These are phyloP conservation scores for Arachis stenosperma DNA, from an alignment of 306 rosid species.

Conservation along the genomic window DNA sequence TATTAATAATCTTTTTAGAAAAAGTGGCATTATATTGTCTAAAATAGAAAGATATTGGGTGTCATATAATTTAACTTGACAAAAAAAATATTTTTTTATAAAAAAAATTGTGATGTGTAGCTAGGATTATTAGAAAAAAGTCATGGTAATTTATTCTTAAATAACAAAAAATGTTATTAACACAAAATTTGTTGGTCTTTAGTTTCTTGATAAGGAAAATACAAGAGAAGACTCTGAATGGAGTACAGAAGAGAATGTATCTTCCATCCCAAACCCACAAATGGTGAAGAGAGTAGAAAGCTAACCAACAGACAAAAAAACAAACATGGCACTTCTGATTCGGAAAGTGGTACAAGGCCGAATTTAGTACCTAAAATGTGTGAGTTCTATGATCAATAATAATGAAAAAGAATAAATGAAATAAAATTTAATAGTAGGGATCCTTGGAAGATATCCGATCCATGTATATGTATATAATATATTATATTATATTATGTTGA, in stretches of 20 bases:
- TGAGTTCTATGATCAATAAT: slow-evolving; percentile 6
- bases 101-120: too few relatives aligned
- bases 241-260: background rate
- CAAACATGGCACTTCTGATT: background rate
- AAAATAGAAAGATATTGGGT: too few relatives aligned
- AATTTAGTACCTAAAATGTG: background rate
- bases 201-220: background rate
- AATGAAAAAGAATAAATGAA: slow-evolving; percentile 28
- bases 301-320: background rate
- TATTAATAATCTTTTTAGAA: too few relatives aligned
- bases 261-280: slow-evolving; percentile 14
- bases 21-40: too few relatives aligned
- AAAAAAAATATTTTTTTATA: too few relatives aligned
- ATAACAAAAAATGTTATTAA: too few relatives aligned
- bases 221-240: slow-evolving; percentile 5
- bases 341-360: slow-evolving; percentile 14
- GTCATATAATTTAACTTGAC: too few relatives aligned
- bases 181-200: too few relatives aligned
- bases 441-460: slow-evolving; percentile 5
- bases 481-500: too few relatives aligned
- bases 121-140: too few relatives aligned
- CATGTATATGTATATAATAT: background rate
- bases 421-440: slow-evolving; percentile 31
- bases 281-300: background rate
- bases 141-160: too few relatives aligned